Conservation (phyloP, 495 filamentous ascomycete genomes). For the Lasiosphaeria hispida region DNA sequence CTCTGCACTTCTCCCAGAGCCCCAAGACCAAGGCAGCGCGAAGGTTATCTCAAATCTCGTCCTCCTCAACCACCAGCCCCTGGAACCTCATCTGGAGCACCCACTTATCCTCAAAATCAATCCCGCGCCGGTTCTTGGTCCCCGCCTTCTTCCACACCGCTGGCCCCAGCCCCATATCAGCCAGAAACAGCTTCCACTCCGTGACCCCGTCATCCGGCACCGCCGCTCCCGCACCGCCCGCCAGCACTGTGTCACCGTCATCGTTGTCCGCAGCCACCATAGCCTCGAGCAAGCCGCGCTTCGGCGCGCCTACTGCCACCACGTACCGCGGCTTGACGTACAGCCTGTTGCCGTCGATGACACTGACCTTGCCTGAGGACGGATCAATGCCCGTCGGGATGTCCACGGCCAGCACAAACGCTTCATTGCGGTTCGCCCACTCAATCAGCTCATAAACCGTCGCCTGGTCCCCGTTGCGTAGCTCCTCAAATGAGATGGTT, state of each 20-base stretch:
- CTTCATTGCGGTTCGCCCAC: conserved; percentile 81
- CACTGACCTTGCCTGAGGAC: conserved; percentile 59
- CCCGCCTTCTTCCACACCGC: conserved; percentile 85
- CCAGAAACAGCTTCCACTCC: conserved; percentile 74
- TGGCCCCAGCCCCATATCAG: conserved; percentile 80
- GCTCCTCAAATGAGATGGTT: conserved; percentile 77
- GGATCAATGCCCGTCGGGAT: conserved; percentile 85
- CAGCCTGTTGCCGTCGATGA: conserved; percentile 64
- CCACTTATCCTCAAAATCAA: conserved; percentile 86
- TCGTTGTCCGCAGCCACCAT: conserved; percentile 57
- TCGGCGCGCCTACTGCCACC: conserved; percentile 79
- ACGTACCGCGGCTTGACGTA: conserved; percentile 74
- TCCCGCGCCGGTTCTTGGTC: conserved; percentile 69
- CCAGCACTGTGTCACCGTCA: conserved; percentile 37
- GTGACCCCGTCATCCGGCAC: conserved; percentile 28
- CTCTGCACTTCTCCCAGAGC: too few species aligned
- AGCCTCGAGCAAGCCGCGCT: conserved; percentile 74
- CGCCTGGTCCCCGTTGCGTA: conserved; percentile 76
- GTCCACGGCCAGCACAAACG: conserved; percentile 76
- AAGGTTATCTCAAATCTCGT: conserved; percentile 1
- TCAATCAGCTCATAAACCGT: conserved; percentile 78
- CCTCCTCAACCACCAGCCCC: conserved; percentile 26
- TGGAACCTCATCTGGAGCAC: conserved; percentile 63
- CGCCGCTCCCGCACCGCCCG: conserved; percentile 23
- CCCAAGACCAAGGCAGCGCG: too few species aligned